Evolutionary conservation across 805 yeast genomes (phyloP), one percentile per base, ranked within the genome.

Genomic region (Yarrowia sp.): DNA sequence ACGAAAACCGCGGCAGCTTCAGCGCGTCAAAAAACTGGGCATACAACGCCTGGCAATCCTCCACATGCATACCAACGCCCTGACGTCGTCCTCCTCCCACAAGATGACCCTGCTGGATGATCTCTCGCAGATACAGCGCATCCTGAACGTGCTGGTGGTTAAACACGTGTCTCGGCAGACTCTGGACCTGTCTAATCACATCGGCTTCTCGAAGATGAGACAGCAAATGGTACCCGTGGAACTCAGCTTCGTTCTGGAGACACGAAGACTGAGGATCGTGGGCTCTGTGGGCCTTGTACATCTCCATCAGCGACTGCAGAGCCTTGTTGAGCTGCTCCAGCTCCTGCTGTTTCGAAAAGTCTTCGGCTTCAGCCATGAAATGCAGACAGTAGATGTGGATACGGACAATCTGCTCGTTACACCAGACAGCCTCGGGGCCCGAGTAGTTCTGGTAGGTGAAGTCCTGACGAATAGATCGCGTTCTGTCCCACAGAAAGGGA

Each of bases 381-480:
- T 94, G 98, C 36, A 92, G 74, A 0, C 88, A 85, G 14, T 90
- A 70, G 24, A 93, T 79, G 71, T 94, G 99, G 19, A 92, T 87
- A 61, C 99, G 77, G 5, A 91, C 97, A 67, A 94, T 94, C 59
- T 86, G 78, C 72, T 94, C 99, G 69, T 90, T 89, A 72, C 98
- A 94, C 66, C 87, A 93, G 9, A 93, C 82, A 1, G 97, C 96
- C 71, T 94, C 98, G 1, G 92, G 88, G 0, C 98, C 99, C 41
- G 85, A 86, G 68, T 85, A 93, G 71, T 93, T 93, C 71, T 94
- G 99, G 70, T 89, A 92, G 0, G 97, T 92, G 73, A 94, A 94
- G 72, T 94, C 99, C 73, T 94, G 98, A 70, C 99, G 81, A 44
- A 94, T 92, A 0, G 97, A 90, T 67, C 99, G 81, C 19, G 97